phyloP scores from a whole-genome alignment of 495 filamentous ascomycete genomes.

The Niebla homalea region DNA sequence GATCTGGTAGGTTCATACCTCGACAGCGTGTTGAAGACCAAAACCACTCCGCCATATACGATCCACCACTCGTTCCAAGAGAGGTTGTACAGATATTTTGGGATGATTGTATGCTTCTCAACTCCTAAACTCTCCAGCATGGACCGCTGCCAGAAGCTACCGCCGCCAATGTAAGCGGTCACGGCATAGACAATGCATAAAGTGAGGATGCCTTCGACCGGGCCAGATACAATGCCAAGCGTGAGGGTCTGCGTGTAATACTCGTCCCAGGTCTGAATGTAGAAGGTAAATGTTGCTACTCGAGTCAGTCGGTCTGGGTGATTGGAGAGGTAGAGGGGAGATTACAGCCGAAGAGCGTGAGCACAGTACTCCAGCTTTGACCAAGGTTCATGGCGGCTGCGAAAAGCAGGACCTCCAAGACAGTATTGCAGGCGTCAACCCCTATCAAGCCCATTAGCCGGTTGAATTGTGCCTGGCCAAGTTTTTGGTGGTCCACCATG shows the following conservation, averaged over 20 bases:
- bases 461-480: background rate
- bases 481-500: conserved; percentile 46
- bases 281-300: conserved; percentile 73
- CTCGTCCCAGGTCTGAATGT: conserved; percentile 98
- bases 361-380: conserved; percentile 78
- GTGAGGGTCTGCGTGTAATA: conserved; percentile 95
- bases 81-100: conserved; percentile 55
- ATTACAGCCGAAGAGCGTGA: conserved; percentile 72
- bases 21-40: conserved; percentile 68
- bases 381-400: conserved; percentile 83
- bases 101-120: conserved; percentile 48
- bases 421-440: conserved; percentile 91
- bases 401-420: conserved; percentile 86
- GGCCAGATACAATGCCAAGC: conserved; percentile 82
- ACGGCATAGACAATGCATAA: conserved; percentile 71
- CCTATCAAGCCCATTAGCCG: conserved; percentile 27
- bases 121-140: conserved; percentile 63
- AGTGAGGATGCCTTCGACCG: conserved; percentile 86
- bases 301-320: background rate
- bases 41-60: conserved; percentile 71
- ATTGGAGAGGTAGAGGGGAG: background rate
- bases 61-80: conserved; percentile 87
- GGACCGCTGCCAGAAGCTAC: conserved; percentile 80
- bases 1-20: conserved; percentile 23
- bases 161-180: conserved; percentile 73